Percentiles rank a stretch among this genome's conserved stretches.
Conservation (phyloP, 495 filamentous ascomycete genomes). For the Ramalina intermedia region DNA sequence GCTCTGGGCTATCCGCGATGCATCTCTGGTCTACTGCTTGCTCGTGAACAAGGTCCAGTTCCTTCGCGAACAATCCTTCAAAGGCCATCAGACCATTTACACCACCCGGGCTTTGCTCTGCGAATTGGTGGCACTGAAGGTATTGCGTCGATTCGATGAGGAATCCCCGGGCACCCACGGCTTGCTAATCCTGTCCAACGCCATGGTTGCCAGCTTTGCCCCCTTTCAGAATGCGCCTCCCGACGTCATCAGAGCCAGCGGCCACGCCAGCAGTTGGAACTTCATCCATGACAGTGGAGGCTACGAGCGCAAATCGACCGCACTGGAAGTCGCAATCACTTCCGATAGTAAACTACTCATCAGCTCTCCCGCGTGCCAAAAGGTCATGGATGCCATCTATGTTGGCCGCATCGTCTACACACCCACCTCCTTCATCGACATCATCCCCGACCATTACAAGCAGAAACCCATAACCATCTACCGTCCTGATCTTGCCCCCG, state of each 20-base stretch:
- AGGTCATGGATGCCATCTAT: slow-evolving; percentile 57
- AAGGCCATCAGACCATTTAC: slow-evolving; percentile 56
- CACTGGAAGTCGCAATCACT: slow-evolving; percentile 57
- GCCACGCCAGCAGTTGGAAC: slow-evolving; percentile 30
- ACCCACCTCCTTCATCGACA: slow-evolving; percentile 52
- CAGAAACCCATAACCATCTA: slow-evolving; percentile 56
- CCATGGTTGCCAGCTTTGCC: slow-evolving; percentile 59
- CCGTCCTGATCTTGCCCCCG: slow-evolving; percentile 44
- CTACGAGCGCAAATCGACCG: slow-evolving; percentile 46
- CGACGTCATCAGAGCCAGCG: slow-evolving; percentile 36
- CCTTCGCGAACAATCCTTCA: slow-evolving; percentile 46
- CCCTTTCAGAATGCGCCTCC: slow-evolving; percentile 54
- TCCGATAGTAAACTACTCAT: slow-evolving; percentile 53
- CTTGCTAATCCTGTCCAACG: slow-evolving; percentile 50
- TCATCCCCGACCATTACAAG: slow-evolving; percentile 63
- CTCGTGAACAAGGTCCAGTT: slow-evolving; percentile 60
- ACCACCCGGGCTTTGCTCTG: slow-evolving; percentile 51
- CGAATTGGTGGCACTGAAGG: slow-evolving; percentile 50
- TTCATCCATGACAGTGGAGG: slow-evolving; percentile 27
- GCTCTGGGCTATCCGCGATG: slow-evolving; percentile 52
- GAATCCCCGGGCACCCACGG: slow-evolving; percentile 45
- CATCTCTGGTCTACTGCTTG: slow-evolving; percentile 58
- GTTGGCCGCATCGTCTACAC: slow-evolving; percentile 55
- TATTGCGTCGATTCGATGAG: slow-evolving; percentile 53
- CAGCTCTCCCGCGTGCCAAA: slow-evolving; percentile 52